Percentiles rank a stretch among this genome's conserved stretches.
Evolutionary conservation across 257 asterid genomes (phyloP).

Genomic region (Agastache rugosa): DNA sequence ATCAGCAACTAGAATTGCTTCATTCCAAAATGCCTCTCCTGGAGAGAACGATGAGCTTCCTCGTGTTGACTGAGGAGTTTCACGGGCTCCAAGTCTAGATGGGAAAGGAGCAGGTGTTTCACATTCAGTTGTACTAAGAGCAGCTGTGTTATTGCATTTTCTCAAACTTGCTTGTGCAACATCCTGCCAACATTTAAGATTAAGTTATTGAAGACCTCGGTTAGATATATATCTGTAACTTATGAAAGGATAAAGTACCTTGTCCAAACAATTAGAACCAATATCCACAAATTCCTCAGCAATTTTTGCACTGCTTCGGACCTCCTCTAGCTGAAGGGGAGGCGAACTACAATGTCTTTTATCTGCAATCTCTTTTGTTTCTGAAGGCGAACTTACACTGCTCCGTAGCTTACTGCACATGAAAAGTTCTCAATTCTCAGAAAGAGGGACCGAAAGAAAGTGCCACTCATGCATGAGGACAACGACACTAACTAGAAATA

Average conservation of each 20-base stretch:
- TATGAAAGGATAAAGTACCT: slow-evolving; percentile 47
- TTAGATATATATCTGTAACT: slow-evolving; percentile 13
- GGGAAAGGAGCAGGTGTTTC: slow-evolving; percentile 60
- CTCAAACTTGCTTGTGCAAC: slow-evolving; percentile 61
- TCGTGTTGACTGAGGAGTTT: slow-evolving; percentile 72
- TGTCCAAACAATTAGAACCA: slow-evolving; percentile 43
- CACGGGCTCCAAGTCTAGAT: slow-evolving; percentile 44
- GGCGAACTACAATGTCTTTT: slow-evolving; percentile 48
- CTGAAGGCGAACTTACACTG: slow-evolving; percentile 46
- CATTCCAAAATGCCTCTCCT: slow-evolving; percentile 97
- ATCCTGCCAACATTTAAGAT: slow-evolving; percentile 54
- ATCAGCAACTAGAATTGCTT: slow-evolving; percentile 92
- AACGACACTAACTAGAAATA: neutral
- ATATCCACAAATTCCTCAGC: slow-evolving; percentile 36
- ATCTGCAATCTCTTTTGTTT: slow-evolving; percentile 41
- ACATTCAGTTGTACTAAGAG: slow-evolving; percentile 47
- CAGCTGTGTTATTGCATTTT: slow-evolving; percentile 62
- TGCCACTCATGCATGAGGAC: slow-evolving; percentile 25
- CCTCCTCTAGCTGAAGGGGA: slow-evolving; percentile 50
- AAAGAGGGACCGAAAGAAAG: slow-evolving; percentile 25
- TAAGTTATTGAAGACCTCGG: slow-evolving; percentile 27
- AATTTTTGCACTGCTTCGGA: neutral
- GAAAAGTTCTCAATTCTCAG: slow-evolving; percentile 35
- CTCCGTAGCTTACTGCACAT: slow-evolving; percentile 57
- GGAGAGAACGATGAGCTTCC: slow-evolving; percentile 91